Percentiles rank a stretch among this genome's conserved stretches.
Conservation (phyloP, 2,329 filamentous ascomycete genomes). For the Sporothrix schenckii region DNA sequence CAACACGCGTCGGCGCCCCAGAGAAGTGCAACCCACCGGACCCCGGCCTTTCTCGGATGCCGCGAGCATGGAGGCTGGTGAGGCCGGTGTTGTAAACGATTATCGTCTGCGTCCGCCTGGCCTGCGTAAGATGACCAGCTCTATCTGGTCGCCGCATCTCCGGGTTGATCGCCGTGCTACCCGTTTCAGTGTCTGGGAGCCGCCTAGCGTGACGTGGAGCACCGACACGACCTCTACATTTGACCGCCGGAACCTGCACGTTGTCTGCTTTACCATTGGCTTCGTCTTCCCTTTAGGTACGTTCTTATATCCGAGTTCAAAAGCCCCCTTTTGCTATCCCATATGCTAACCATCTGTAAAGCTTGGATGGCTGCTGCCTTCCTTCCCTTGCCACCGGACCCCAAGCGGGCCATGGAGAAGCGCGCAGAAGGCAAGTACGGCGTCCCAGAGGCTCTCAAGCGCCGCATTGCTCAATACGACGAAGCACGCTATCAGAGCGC, state of each 20-base stretch:
- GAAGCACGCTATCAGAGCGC: conserved; percentile 56
- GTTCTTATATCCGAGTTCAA: conserved; percentile 39
- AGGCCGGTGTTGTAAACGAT: conserved; percentile 40
- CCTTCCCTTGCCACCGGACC: conserved; percentile 67
- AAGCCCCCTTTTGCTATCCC: not conserved
- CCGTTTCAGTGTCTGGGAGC: conserved; percentile 68
- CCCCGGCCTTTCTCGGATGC: conserved; percentile 40
- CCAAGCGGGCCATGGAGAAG: conserved; percentile 57
- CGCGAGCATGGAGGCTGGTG: conserved; percentile 52
- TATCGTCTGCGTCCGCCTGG: conserved; percentile 41
- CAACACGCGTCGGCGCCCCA: conserved; percentile 51
- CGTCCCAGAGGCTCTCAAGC: conserved; percentile 44
- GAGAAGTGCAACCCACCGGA: conserved; percentile 42
- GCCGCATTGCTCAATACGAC: conserved; percentile 45
- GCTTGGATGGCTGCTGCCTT: conserved; percentile 81
- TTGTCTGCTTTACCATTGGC: conserved; percentile 73
- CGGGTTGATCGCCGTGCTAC: conserved; percentile 63
- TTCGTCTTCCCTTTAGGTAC: conserved; percentile 75
- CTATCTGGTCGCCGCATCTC: conserved; percentile 75
- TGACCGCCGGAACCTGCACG: conserved; percentile 71
- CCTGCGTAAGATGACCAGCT: conserved; percentile 56
- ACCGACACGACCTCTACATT: conserved; percentile 59
- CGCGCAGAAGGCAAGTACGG: conserved; percentile 47
- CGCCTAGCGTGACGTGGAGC: conserved; percentile 70
- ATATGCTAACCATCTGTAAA: conserved; percentile 33